Evolutionary conservation across 2,329 filamentous ascomycete species (phyloP), one percentile per base, ranked within the genome.

Genomic region (Rutstroemia sp.): DNA sequence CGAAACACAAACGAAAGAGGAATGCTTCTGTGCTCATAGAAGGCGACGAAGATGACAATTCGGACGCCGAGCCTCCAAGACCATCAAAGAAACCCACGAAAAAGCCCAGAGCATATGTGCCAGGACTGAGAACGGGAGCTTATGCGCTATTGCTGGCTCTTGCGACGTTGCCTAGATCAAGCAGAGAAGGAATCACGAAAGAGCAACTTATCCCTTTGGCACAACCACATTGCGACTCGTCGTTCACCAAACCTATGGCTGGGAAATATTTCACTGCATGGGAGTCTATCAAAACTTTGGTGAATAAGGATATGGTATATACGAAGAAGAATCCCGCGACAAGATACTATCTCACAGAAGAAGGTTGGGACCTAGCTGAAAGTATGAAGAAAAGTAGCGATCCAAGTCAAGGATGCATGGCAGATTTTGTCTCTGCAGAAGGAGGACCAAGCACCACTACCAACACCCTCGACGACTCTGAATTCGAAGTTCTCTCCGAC

Each of bases 221-320:
- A 1, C 86, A 92, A 65, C 81, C 80, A 6, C 77, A 88, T 68
- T 90, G 85, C 64, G 87, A 92, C 66, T 73, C 85, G 2, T 91
- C 87, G 0, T 91, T 90, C 64, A 86, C 80, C 0, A 82, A 80
- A 0, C 76, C 74, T 42, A 85, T 89, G 54, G 75, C 86, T 0
- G 84, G 78, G 10, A 87, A 84, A 56, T 88, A 81, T 64, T 88
- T 89, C 64, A 92, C 88, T 0, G 89, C 89, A 0, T 94, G 88
- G 88, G 87, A 81, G 65, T 90, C 88, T 1, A 91, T 92, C 79
- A 89, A 88, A 67, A 90, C 86, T 0, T 72, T 94, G 34, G 63
- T 85, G 5, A 77, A 83, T 54, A 90, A 92, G 67, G 87, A 90
- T 57, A 73, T 92, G 3, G 86, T 92, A 0, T 85, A 83, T 56